Percentiles rank a stretch among this genome's conserved stretches.
Evolutionary conservation across 2,329 filamentous ascomycete species (phyloP).

Genomic region (Ophiostoma montium): DNA sequence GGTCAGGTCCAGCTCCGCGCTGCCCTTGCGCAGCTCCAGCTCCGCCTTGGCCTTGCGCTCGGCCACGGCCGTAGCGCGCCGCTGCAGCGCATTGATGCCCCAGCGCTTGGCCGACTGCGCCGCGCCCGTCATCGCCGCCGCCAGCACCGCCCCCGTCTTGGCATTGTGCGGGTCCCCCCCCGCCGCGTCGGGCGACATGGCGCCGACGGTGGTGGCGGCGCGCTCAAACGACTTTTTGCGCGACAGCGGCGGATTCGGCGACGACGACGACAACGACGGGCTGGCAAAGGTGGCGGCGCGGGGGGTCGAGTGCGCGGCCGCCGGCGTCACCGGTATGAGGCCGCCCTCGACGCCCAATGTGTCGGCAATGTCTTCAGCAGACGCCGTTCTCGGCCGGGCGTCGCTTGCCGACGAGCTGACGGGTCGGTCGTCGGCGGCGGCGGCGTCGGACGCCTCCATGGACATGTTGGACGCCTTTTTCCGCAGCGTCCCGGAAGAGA

Average conservation of each 20-base stretch:
- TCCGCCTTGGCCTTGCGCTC: conserved; percentile 4
- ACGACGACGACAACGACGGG: neutral
- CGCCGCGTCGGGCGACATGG: neutral
- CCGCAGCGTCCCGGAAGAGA: conserved; percentile 43
- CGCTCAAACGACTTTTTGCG: neutral
- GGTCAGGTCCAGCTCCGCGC: conserved; percentile 27
- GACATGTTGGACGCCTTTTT: conserved; percentile 20
- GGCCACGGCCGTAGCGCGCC: conserved; percentile 15
- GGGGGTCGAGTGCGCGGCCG: too few species aligned
- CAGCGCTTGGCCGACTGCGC: conserved; percentile 43
- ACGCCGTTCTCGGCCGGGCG: neutral
- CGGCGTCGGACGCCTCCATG: neutral
- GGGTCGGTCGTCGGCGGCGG: neutral
- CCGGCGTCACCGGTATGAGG: neutral
- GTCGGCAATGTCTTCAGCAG: neutral
- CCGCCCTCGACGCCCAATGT: neutral
- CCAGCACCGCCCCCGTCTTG: conserved; percentile 34
- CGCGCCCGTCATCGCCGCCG: conserved; percentile 37
- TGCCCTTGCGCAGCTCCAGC: conserved; percentile 5
- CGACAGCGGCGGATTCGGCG: neutral
- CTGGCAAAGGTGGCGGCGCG: neutral
- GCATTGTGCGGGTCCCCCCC: too few species aligned
- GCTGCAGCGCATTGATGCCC: conserved; percentile 41
- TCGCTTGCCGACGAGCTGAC: neutral
- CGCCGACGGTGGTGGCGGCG: neutral